These are phyloP conservation scores for Yamadazyma ubonensis DNA, from an alignment of 805 yeast species.

Conservation along the genomic window DNA sequence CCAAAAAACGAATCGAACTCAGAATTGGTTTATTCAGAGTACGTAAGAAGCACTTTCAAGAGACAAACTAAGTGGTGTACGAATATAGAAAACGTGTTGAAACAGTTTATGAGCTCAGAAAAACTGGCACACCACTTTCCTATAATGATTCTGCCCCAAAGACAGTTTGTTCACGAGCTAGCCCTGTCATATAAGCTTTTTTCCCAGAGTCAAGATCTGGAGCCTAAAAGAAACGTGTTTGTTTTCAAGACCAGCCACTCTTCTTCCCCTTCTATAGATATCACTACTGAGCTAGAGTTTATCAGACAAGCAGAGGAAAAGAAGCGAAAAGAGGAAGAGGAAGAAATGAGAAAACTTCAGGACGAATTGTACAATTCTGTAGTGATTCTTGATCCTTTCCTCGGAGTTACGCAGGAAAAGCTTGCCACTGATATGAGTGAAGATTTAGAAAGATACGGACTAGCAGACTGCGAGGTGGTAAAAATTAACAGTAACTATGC, in stretches of 20 bases:
- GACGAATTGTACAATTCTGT: constrained; percentile 49
- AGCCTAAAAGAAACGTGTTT: constrained; percentile 73
- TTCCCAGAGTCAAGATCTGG: constrained; percentile 77
- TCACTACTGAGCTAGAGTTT: constrained; percentile 20
- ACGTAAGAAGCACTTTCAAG: constrained; percentile 45
- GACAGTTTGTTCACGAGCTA: constrained; percentile 68
- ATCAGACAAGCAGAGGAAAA: constrained; percentile 33
- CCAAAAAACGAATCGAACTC: constrained; percentile 13
- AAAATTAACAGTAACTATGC: neutral
- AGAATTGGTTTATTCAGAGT: constrained; percentile 43
- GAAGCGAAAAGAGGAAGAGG: constrained; percentile 22
- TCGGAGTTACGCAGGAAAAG: constrained; percentile 48
- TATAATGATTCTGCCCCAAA: constrained; percentile 68
- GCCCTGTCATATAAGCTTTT: constrained; percentile 58
- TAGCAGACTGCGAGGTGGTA: constrained; percentile 2
- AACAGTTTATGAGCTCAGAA: constrained; percentile 6
- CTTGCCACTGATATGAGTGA: constrained; percentile 32
- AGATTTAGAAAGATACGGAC: constrained; percentile 19
- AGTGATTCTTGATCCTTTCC: constrained; percentile 49
- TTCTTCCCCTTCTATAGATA: constrained; percentile 32
- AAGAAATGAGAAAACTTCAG: constrained; percentile 18
- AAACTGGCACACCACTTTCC: constrained; percentile 57
- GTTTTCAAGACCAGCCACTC: constrained; percentile 42
- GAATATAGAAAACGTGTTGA: constrained; percentile 56
- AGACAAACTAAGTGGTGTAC: constrained; percentile 69